Percentiles rank a stretch among this genome's conserved stretches.
These are phyloP conservation scores for Abrus pulchellus DNA, from an alignment of 306 rosid species.

Conservation along the genomic window DNA sequence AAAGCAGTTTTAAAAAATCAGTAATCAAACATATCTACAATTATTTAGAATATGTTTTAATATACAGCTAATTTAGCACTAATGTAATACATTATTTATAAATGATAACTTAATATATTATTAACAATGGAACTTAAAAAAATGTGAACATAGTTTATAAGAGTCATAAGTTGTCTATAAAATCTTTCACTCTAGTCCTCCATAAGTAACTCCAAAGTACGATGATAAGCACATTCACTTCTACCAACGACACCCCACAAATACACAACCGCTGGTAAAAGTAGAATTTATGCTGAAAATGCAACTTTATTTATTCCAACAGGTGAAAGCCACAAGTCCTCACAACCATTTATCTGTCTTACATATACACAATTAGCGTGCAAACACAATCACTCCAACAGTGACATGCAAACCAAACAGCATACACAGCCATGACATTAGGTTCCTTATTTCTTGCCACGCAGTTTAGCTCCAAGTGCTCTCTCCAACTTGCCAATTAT, in stretches of 20 bases:
- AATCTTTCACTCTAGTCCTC: too few relatives aligned
- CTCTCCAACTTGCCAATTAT: slow-evolving; percentile 85
- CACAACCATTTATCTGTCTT: slow-evolving; percentile 38
- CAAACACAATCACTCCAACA: slow-evolving; percentile 28
- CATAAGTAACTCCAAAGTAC: not conserved
- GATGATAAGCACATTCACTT: not conserved
- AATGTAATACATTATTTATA: too few relatives aligned
- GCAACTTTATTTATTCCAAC: slow-evolving; percentile 37
- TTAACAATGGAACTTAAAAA: too few relatives aligned
- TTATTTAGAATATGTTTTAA: too few relatives aligned
- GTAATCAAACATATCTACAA: too few relatives aligned
- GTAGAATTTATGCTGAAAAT: slow-evolving; percentile 13
- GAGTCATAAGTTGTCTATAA: too few relatives aligned
- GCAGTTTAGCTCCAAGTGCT: slow-evolving; percentile 79
- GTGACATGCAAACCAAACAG: slow-evolving; percentile 21
- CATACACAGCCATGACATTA: slow-evolving; percentile 14
- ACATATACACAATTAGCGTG: slow-evolving; percentile 31
- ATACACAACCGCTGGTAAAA: not conserved
- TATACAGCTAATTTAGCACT: too few relatives aligned
- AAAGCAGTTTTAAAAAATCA: too few relatives aligned
- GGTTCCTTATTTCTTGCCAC: slow-evolving; percentile 67
- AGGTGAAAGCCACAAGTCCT: slow-evolving; percentile 33
- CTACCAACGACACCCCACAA: slow-evolving; percentile 4
- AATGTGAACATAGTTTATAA: too few relatives aligned
- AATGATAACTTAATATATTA: too few relatives aligned